A percentile compares a stretch with the other conserved stretches of the same genome.
Evolutionary conservation across 108 stramenopile genomes (phyloP).

Genomic region (Stephanodiscus triporus): DNA sequence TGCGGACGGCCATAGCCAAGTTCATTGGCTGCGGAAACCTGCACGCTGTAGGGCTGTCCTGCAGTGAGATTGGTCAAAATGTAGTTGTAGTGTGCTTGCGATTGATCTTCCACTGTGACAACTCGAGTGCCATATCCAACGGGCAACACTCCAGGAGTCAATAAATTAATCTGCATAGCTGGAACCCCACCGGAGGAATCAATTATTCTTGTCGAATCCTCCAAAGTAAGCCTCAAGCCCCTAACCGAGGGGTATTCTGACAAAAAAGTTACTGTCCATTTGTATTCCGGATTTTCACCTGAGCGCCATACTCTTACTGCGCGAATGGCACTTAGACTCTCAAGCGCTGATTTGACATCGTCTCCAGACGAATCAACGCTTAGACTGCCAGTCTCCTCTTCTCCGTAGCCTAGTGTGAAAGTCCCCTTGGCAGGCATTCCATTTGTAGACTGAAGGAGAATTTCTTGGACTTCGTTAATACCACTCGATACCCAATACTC

Average conservation of each 20-base stretch:
- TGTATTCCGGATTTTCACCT: slow-evolving; percentile 38
- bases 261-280: slow-evolving; percentile 73
- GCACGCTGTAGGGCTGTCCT: slow-evolving; percentile 61
- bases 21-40: slow-evolving; percentile 61
- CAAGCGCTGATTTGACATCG: slow-evolving; percentile 52
- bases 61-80: slow-evolving; percentile 54
- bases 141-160: slow-evolving; percentile 38
- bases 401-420: slow-evolving; percentile 31
- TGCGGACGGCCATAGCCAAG: slow-evolving; percentile 63
- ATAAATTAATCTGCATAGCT: slow-evolving; percentile 14
- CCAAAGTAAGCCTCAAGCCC: slow-evolving; percentile 20
- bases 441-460: slow-evolving; percentile 28
- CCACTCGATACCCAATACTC: slow-evolving; percentile 71
- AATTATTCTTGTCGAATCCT: slow-evolving; percentile 22
- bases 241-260: slow-evolving; percentile 55
- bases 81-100: slow-evolving; percentile 18
- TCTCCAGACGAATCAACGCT: slow-evolving; percentile 57
- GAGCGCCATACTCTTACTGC: slow-evolving; percentile 55
- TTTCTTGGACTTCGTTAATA: slow-evolving; percentile 53
- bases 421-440: slow-evolving; percentile 31
- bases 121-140: slow-evolving; percentile 46
- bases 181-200: slow-evolving; percentile 14
- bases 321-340: slow-evolving; percentile 58
- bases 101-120: slow-evolving; percentile 26
- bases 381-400: slow-evolving; percentile 36